A percentile compares a stretch with the other conserved stretches of the same genome.
phyloP scores from a whole-genome alignment of 2,329 filamentous ascomycete species.

The Gliomastix tumulicola region DNA sequence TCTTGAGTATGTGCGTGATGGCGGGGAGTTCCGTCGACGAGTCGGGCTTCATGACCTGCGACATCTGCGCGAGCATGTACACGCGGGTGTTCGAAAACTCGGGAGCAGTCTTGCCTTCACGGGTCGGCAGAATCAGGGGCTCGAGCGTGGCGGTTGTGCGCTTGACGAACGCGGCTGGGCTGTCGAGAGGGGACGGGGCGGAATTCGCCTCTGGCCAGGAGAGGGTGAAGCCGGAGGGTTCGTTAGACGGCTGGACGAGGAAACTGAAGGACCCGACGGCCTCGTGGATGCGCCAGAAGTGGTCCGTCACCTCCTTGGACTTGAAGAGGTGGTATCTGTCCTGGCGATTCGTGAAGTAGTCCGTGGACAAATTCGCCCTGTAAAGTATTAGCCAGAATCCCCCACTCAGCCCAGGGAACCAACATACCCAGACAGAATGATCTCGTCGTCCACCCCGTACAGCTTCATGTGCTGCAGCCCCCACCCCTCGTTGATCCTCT shows the following conservation, averaged over 20 bases:
- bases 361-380: conserved; percentile 77
- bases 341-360: conserved; percentile 95
- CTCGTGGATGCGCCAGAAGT: conserved; percentile 72
- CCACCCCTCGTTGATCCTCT: conserved; percentile 95
- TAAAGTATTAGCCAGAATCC: neutral
- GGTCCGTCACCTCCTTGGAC: conserved; percentile 70
- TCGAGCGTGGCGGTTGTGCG: conserved; percentile 61
- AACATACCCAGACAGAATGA: conserved; percentile 79
- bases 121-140: conserved; percentile 50
- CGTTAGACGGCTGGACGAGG: conserved; percentile 57
- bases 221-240: conserved; percentile 50
- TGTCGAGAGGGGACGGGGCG: conserved; percentile 65
- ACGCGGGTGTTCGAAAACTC: conserved; percentile 57
- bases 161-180: conserved; percentile 62
- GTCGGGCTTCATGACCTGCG: conserved; percentile 71
- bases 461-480: conserved; percentile 98
- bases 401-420: neutral
- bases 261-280: conserved; percentile 79
- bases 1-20: conserved; percentile 65
- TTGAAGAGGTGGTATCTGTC: conserved; percentile 91
- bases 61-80: conserved; percentile 83
- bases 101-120: conserved; percentile 10
- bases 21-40: conserved; percentile 85
- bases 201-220: conserved; percentile 72
- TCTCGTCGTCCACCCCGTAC: conserved; percentile 90